These are phyloP conservation scores for Kickxella alabastrina DNA, from an alignment of 192 early-diverging fungal species.

Conservation along the genomic window DNA sequence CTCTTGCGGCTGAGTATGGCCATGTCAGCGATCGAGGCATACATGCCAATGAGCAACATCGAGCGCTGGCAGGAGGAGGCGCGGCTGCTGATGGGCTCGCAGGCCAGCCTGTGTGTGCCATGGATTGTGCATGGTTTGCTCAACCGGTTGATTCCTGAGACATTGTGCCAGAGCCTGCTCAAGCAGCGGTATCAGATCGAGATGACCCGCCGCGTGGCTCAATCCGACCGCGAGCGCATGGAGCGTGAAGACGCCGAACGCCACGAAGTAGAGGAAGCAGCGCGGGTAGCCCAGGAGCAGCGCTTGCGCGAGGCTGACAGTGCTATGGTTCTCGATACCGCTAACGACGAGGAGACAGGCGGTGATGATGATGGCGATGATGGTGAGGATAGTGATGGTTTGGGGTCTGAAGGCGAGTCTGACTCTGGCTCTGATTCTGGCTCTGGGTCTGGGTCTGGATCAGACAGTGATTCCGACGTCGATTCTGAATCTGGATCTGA, in stretches of 20 bases:
- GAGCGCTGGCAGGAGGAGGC: constrained; percentile 90
- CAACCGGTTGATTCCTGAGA: constrained; percentile 71
- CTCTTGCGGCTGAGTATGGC: constrained; percentile 34
- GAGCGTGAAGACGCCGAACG: constrained; percentile 51
- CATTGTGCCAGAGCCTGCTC: constrained; percentile 58
- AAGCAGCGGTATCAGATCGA: constrained; percentile 42
- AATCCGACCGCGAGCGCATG: constrained; percentile 36
- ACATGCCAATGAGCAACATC: constrained; percentile 61
- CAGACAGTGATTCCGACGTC: background rate
- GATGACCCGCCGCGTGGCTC: constrained; percentile 29
- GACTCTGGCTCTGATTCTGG: constrained; percentile 2
- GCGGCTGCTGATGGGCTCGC: constrained; percentile 68
- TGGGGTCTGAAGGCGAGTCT: too few relatives aligned
- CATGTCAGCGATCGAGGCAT: constrained; percentile 60
- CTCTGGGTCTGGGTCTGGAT: background rate
- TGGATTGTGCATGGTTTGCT: constrained; percentile 61
- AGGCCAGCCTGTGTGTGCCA: constrained; percentile 57
- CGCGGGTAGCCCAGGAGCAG: constrained; percentile 24
- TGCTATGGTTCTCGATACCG: background rate
- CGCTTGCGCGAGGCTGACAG: constrained; percentile 17
- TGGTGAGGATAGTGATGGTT: too few relatives aligned
- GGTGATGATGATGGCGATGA: constrained; percentile 2
- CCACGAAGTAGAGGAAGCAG: constrained; percentile 55
- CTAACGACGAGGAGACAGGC: constrained; percentile 1
- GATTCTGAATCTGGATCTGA: constrained; percentile 36